Percentiles rank a stretch among this genome's conserved stretches.
phyloP scores from a whole-genome alignment of 1,139 yeast species.

The Blastobotrys apis region DNA sequence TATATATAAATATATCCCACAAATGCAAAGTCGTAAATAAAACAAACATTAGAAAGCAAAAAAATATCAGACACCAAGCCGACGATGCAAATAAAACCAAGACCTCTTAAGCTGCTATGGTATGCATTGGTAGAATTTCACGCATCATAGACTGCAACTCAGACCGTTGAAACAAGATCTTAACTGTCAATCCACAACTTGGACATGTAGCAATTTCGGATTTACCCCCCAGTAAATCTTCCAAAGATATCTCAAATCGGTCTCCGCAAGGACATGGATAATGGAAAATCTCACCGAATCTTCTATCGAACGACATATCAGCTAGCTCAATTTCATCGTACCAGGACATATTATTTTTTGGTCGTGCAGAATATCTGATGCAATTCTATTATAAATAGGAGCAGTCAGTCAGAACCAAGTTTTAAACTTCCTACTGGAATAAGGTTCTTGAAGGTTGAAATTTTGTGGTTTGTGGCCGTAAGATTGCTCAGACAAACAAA shows the following conservation, averaged over 20 bases:
- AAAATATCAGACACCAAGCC: neutral
- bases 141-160: neutral
- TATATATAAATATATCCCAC: too few species aligned
- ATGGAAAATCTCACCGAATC: constrained; percentile 72
- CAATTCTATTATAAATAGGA: neutral
- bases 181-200: constrained; percentile 88
- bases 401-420: too few species aligned
- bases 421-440: too few species aligned
- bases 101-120: constrained; percentile 2
- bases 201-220: constrained; percentile 96
- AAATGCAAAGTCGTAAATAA: too few species aligned
- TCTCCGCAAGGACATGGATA: constrained; percentile 99
- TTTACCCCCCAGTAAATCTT: constrained; percentile 77
- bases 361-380: neutral
- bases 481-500: too few species aligned
- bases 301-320: constrained; percentile 86
- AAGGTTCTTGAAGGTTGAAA: too few species aligned
- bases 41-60: too few species aligned
- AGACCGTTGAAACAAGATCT: constrained; percentile 55
- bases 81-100: neutral
- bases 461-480: too few species aligned
- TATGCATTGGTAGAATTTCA: constrained; percentile 4
- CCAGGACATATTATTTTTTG: constrained; percentile 96
- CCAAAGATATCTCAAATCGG: constrained; percentile 77
- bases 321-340: constrained; percentile 91